These are phyloP conservation scores for Penicillium herquei DNA, from an alignment of 495 filamentous ascomycete species.

Conservation along the genomic window DNA sequence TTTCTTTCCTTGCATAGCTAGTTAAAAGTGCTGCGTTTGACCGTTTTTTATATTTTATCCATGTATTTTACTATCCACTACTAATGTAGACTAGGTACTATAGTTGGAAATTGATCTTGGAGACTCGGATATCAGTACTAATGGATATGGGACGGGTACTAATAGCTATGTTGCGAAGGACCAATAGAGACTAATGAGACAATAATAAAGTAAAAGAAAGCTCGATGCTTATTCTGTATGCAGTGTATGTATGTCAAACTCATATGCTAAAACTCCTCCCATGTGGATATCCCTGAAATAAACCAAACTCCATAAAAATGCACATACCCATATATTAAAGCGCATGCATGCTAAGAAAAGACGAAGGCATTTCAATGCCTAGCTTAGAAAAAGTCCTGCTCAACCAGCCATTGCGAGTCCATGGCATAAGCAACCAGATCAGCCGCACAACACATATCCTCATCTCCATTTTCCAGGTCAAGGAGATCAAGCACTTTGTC, in stretches of 20 bases:
- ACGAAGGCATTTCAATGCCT: not conserved
- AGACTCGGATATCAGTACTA: too few relatives aligned
- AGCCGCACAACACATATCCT: slow-evolving; percentile 51
- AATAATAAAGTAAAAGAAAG: too few relatives aligned
- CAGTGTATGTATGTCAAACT: not conserved
- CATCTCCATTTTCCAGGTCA: slow-evolving; percentile 39
- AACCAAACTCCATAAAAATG: not conserved
- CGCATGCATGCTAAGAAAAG: not conserved
- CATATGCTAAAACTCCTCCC: not conserved
- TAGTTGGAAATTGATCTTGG: too few relatives aligned
- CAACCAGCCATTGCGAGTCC: slow-evolving; percentile 44
- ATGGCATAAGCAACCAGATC: slow-evolving; percentile 49
- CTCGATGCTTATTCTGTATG: not conserved
- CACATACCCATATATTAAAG: not conserved
- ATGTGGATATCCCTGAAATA: not conserved
- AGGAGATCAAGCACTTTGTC: slow-evolving; percentile 33
- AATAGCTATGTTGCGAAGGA: too few relatives aligned
- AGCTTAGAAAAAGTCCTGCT: slow-evolving; percentile 40
- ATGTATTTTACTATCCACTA: too few relatives aligned
- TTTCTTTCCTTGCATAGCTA: too few relatives aligned
- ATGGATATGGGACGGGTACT: too few relatives aligned
- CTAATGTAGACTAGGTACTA: too few relatives aligned
- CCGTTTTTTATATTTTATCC: too few relatives aligned
- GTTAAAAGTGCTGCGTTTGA: too few relatives aligned
- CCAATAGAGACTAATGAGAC: too few relatives aligned